Evolutionary conservation across 75 land plant genomes (phyloP).

Genomic region (Sequoiadendron giganteum): DNA sequence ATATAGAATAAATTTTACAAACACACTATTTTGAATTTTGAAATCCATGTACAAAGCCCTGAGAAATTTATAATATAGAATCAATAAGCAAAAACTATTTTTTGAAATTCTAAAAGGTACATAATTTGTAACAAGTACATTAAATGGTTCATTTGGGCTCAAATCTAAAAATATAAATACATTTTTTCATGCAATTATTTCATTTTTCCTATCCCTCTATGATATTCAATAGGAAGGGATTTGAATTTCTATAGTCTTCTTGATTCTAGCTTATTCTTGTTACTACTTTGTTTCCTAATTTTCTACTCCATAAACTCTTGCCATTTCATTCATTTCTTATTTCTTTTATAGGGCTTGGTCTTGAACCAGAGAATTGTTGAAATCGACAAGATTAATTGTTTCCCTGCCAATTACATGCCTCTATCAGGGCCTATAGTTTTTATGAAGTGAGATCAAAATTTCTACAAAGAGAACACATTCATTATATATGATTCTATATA

Average conservation of each 20-base stretch:
- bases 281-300: background rate
- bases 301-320: background rate
- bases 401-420: constrained; percentile 41
- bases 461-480: constrained; percentile 32
- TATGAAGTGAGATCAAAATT: constrained; percentile 37
- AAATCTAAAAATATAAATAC: background rate
- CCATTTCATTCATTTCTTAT: background rate
- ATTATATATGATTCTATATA: constrained; percentile 45
- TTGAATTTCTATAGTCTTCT: too few species aligned
- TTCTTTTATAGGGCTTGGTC: background rate
- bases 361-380: background rate
- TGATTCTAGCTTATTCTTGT: background rate
- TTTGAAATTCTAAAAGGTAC: background rate
- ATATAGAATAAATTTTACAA: background rate
- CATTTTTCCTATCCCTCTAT: background rate
- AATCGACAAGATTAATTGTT: constrained; percentile 18
- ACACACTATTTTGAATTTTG: background rate
- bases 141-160: background rate
- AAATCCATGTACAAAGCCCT: background rate
- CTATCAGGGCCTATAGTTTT: constrained; percentile 40
- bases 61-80: background rate
- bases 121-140: background rate
- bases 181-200: background rate
- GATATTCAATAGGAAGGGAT: background rate
- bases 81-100: background rate